Evolutionary conservation across 805 yeast species (phyloP), one percentile per base, ranked within the genome.

Genomic region (Zygotorulaspora danielsina): DNA sequence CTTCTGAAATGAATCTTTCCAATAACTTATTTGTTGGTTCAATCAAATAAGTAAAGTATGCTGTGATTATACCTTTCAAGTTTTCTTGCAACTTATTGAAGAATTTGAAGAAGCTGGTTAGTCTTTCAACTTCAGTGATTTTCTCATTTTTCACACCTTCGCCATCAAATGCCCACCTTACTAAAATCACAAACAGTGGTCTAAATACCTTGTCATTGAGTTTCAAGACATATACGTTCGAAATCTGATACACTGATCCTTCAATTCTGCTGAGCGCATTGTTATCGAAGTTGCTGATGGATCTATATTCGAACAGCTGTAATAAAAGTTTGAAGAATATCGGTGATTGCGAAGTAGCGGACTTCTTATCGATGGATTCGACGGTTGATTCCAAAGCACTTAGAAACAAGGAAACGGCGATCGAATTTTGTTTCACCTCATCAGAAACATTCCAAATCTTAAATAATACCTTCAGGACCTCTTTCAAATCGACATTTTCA

Each of bases 161-260:
- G 42, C 88, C 95, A 46, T 80, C 84, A 52, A 85, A 75, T 2
- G 96, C 94, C 98, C 98, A 93, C 59, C 88, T 78, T 9, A 84
- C 88, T 51, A 87, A 69, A 18, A 81, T 70, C 5, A 89, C 90
- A 65, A 93, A 93, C 57, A 86, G 69, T 13, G 98, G 98, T 57
- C 97, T 78, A 73, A 93, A 93, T 16, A 81, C 76, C 66, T 86
- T 87, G 61, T 93, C 98, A 59, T 93, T 93, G 65, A 93, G 74
- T 64, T 90, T 89, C 81, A 93, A 73, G 13, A 90, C 94, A 50
- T 79, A 81, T 17, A 70, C 69, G 48, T 90, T 77, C 15, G 84
- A 89, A 57, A 88, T 76, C 26, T 74, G 69, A 52, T 84, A 82
- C 57, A 83, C 76, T 8, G 82, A 73, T 13, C 87, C 72, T 59